Conservation (phyloP, 73 alveolate species). For the Paramecium bursaria region DNA sequence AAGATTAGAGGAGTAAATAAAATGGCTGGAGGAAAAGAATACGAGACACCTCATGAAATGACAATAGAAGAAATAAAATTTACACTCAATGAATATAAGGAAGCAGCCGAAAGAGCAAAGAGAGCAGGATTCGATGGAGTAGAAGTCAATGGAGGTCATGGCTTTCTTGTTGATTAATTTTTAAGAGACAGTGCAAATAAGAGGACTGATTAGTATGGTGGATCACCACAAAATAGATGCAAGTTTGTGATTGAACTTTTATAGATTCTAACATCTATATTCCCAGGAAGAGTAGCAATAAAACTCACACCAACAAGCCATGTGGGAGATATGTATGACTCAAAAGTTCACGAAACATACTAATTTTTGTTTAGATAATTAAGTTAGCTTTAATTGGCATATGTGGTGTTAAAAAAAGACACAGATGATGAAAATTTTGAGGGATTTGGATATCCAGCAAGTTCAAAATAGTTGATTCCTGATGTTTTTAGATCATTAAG, state of each 20-base stretch:
- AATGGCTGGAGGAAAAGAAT: constrained; percentile 19
- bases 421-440: constrained; percentile 38
- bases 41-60: constrained; percentile 63
- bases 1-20: constrained; percentile 54
- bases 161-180: constrained; percentile 78
- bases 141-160: constrained; percentile 87
- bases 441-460: constrained; percentile 52
- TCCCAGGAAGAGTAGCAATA: constrained; percentile 53
- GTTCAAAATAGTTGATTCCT: constrained; percentile 27
- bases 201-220: constrained; percentile 93
- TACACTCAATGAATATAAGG: constrained; percentile 73
- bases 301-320: constrained; percentile 55
- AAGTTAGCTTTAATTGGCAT: constrained; percentile 49
- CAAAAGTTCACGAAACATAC: constrained; percentile 34
- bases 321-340: constrained; percentile 53
- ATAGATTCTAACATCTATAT: constrained; percentile 45
- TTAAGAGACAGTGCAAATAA: constrained; percentile 77
- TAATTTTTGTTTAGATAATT: constrained; percentile 46
- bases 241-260: constrained; percentile 77
- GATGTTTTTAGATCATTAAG: constrained; percentile 39
- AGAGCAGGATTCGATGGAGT: constrained; percentile 95
- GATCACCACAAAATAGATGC: constrained; percentile 84
- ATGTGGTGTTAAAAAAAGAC: constrained; percentile 54
- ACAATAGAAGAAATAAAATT: constrained; percentile 75
- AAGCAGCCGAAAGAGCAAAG: constrained; percentile 82